These are phyloP conservation scores for Mycena amicta DNA, from an alignment of 768 basidiomycete species.

Conservation along the genomic window DNA sequence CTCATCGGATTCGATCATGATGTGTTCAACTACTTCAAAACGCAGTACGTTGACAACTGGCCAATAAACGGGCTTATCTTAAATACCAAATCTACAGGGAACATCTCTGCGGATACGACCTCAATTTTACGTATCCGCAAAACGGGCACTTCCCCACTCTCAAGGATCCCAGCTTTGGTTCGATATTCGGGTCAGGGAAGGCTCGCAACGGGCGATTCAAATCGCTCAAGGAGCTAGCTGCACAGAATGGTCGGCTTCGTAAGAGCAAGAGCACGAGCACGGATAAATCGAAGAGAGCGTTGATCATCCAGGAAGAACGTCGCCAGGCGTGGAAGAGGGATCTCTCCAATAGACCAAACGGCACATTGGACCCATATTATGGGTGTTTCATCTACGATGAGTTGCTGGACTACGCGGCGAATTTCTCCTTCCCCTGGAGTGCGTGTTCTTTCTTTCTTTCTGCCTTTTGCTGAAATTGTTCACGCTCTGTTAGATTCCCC, in stretches of 20 bases:
- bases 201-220: conserved; percentile 6
- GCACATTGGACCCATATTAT: conserved; percentile 58
- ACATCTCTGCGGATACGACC: conserved; percentile 63
- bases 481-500: not conserved
- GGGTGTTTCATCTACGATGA: conserved; percentile 66
- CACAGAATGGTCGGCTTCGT: conserved; percentile 21
- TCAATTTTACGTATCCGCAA: conserved; percentile 73
- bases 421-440: conserved; percentile 70
- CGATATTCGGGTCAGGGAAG: conserved; percentile 16
- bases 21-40: conserved; percentile 66
- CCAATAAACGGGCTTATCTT: not conserved
- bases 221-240: conserved; percentile 23
- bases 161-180: conserved; percentile 21
- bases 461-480: too few species aligned
- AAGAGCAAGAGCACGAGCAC: conserved; percentile 4
- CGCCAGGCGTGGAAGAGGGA: conserved; percentile 47
- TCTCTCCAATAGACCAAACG: conserved; percentile 50
- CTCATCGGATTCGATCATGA: conserved; percentile 70
- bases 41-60: conserved; percentile 55
- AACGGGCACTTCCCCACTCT: conserved; percentile 51
- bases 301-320: conserved; percentile 23
- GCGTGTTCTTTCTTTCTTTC: not conserved
- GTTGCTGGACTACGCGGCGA: conserved; percentile 70
- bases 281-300: conserved; percentile 27
- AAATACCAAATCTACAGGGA: conserved; percentile 37